Percentiles rank a stretch among this genome's conserved stretches.
phyloP scores from a whole-genome alignment of 1,139 yeast species.

The Saccharomyces hybrid region DNA sequence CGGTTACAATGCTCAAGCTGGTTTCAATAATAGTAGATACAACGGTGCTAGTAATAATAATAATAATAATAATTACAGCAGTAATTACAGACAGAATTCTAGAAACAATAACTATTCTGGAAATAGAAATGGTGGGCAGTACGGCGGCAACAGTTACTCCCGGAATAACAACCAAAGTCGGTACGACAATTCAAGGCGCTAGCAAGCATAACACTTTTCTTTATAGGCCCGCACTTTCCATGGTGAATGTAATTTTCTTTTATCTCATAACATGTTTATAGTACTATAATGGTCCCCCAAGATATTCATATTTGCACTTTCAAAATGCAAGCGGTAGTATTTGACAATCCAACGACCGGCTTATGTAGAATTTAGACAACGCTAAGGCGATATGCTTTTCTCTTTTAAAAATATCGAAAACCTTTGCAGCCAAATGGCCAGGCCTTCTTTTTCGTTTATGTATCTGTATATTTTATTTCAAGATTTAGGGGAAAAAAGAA shows the following conservation, averaged over 20 bases:
- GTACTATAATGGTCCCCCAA: too few relatives aligned
- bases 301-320: too few relatives aligned
- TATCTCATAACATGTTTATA: background rate
- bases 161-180: constrained; percentile 1
- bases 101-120: constrained; percentile 8
- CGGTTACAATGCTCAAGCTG: background rate
- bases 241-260: too few relatives aligned
- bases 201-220: background rate
- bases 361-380: background rate
- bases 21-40: constrained; percentile 6
- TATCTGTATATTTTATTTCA: background rate
- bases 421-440: background rate
- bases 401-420: background rate
- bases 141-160: constrained; percentile 1
- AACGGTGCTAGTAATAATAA: too few relatives aligned
- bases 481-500: background rate
- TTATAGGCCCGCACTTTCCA: background rate
- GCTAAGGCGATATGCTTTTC: too few relatives aligned
- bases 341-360: background rate
- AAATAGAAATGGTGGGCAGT: background rate
- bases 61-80: constrained; percentile 3
- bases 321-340: background rate
- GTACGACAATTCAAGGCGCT: background rate
- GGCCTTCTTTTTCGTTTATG: background rate
- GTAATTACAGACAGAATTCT: constrained; percentile 8